These are phyloP conservation scores for Hypoxylon sp. DNA, from an alignment of 2,329 filamentous ascomycete genomes.

Conservation along the genomic window DNA sequence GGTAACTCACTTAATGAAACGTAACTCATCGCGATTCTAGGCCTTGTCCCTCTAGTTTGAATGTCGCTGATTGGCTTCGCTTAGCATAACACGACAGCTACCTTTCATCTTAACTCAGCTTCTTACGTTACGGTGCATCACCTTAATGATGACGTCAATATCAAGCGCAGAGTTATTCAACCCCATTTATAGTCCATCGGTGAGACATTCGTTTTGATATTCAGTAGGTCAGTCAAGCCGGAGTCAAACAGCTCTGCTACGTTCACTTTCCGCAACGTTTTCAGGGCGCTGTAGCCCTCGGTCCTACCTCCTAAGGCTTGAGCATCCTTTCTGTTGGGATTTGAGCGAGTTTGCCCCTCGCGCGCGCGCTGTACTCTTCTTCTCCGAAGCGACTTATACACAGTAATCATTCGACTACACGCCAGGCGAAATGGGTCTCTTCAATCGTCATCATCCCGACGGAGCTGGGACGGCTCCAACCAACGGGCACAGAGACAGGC, in stretches of 20 bases:
- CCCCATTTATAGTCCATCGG: slow-evolving; percentile 1
- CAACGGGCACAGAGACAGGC: slow-evolving; percentile 28
- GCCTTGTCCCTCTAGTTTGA: slow-evolving; percentile 15
- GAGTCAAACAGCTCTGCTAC: not conserved
- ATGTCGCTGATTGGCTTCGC: slow-evolving; percentile 32
- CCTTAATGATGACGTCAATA: slow-evolving; percentile 41
- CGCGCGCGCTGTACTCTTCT: not conserved
- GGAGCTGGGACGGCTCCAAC: slow-evolving; percentile 27
- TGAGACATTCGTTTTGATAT: not conserved
- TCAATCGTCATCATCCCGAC: slow-evolving; percentile 44
- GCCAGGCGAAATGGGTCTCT: slow-evolving; percentile 46
- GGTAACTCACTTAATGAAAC: slow-evolving; percentile 24
- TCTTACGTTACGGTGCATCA: slow-evolving; percentile 25
- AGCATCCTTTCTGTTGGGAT: slow-evolving; percentile 2
- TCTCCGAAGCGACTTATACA: not conserved
- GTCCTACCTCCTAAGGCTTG: not conserved
- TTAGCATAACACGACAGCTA: slow-evolving; percentile 5
- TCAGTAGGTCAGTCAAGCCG: not conserved
- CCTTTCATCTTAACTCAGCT: slow-evolving; percentile 17
- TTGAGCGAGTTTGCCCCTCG: not conserved
- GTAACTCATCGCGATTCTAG: slow-evolving; percentile 41
- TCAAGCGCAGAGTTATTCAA: slow-evolving; percentile 1
- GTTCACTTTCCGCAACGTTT: not conserved
- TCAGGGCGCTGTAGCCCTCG: not conserved
- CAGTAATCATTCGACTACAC: not conserved